A percentile compares a stretch with the other conserved stretches of the same genome.
Evolutionary conservation across 345 rosid species (phyloP).

Genomic region (Dipteronia dyeriana): DNA sequence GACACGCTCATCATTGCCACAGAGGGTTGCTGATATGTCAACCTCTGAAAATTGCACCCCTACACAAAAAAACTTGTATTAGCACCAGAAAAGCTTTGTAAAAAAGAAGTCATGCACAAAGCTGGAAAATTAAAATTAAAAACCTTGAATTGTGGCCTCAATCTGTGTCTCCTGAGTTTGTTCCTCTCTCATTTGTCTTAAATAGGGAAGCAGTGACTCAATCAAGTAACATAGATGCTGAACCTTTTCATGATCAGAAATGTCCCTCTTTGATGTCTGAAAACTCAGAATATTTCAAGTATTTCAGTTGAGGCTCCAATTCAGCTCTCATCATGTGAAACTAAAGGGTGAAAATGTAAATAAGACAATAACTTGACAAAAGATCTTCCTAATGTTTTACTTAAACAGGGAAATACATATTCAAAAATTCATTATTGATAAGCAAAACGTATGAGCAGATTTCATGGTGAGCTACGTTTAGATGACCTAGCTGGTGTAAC

Average conservation of each 20-base stretch:
- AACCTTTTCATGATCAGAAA: conserved; percentile 45
- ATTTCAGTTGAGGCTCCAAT: background rate
- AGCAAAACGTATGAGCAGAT: background rate
- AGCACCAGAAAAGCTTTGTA: conserved; percentile 16
- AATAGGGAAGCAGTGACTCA: conserved; percentile 53
- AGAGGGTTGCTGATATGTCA: conserved; percentile 40
- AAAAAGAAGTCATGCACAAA: conserved; percentile 4
- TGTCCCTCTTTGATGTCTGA: conserved; percentile 60
- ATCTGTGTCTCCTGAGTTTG: conserved; percentile 55
- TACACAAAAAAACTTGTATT: conserved; percentile 19
- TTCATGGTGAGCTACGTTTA: background rate
- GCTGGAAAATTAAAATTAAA: conserved; percentile 8
- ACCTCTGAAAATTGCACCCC: conserved; percentile 30
- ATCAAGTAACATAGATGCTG: conserved; percentile 57
- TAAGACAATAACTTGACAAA: background rate
- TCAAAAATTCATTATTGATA: background rate
- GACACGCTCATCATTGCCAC: conserved; percentile 67
- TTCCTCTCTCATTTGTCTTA: conserved; percentile 48
- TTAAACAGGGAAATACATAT: background rate
- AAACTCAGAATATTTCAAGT: conserved; percentile 19
- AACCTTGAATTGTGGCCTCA: conserved; percentile 67
- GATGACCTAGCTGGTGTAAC: background rate
- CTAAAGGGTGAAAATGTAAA: background rate
- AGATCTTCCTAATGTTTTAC: too few relatives aligned
- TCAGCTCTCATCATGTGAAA: too few relatives aligned